A percentile compares a stretch with the other conserved stretches of the same genome.
These are phyloP conservation scores for Pelargonium nanum DNA, from an alignment of 345 rosid species.

Conservation along the genomic window DNA sequence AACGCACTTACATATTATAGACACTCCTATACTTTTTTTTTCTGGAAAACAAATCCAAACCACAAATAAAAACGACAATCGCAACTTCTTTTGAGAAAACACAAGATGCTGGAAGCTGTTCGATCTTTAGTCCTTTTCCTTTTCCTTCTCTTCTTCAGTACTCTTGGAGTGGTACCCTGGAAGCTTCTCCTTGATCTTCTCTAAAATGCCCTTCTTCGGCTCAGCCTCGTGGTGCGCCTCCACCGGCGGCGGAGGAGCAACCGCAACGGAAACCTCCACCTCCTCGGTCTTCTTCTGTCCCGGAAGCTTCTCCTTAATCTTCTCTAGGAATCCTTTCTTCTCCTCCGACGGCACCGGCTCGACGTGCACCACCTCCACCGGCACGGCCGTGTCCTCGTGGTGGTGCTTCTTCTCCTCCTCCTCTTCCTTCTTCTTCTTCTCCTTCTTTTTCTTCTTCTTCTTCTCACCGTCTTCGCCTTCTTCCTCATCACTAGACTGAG, in stretches of 20 bases:
- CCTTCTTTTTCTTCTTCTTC: constrained; percentile 57
- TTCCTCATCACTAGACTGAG: constrained; percentile 79
- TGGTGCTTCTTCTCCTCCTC: constrained; percentile 29
- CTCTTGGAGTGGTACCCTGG: constrained; percentile 63
- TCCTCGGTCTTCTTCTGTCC: constrained; percentile 27
- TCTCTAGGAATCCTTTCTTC: constrained; percentile 48
- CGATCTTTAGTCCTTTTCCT: constrained; percentile 21
- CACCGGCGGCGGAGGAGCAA: neutral
- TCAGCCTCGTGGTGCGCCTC: neutral
- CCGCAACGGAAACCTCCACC: constrained; percentile 10
- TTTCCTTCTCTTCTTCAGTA: constrained; percentile 34
- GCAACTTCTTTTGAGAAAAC: neutral
- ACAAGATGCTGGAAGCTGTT: neutral
- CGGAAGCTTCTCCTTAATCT: constrained; percentile 63
- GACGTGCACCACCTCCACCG: constrained; percentile 17
- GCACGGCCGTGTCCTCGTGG: constrained; percentile 32
- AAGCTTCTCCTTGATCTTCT: constrained; percentile 87
- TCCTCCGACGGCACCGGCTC: constrained; percentile 31
- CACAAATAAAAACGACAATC: neutral
- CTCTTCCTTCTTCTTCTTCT: constrained; percentile 39
- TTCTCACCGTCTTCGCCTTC: constrained; percentile 49
- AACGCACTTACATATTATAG: too few relatives aligned
- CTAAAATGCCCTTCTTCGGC: constrained; percentile 60
- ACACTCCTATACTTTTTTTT: too few relatives aligned
- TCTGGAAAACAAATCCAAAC: too few relatives aligned